These are phyloP conservation scores for Claviceps quebecensis DNA, from an alignment of 2,329 filamentous ascomycete species.

Conservation along the genomic window DNA sequence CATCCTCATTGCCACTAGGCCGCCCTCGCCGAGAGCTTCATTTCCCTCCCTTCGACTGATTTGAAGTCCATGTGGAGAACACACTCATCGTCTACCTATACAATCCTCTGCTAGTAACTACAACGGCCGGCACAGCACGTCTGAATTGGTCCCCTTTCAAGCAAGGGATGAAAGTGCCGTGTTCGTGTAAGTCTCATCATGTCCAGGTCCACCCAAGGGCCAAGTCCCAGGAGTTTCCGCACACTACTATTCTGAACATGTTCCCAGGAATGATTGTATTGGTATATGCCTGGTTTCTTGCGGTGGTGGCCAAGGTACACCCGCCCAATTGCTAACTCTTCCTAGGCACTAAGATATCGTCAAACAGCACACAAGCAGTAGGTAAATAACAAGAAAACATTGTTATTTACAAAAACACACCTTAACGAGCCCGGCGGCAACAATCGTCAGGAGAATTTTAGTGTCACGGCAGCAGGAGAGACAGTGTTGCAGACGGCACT, in stretches of 20 bases:
- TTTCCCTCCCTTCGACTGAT: conserved; percentile 12
- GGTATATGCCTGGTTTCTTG: neutral
- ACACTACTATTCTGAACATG: neutral
- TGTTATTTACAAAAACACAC: neutral
- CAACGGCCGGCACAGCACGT: neutral
- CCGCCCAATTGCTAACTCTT: conserved; percentile 6
- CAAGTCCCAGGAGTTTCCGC: neutral
- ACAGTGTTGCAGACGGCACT: conserved; percentile 6
- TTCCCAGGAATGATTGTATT: neutral
- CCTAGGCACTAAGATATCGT: conserved; percentile 3
- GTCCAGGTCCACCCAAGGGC: neutral
- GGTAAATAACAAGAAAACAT: neutral
- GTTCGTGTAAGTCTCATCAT: neutral
- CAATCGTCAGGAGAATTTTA: neutral
- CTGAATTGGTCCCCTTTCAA: neutral
- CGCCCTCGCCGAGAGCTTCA: conserved; percentile 10
- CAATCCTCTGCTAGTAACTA: neutral
- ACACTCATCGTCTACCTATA: neutral
- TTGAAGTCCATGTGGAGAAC: conserved; percentile 10
- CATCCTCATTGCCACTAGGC: neutral
- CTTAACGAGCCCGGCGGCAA: neutral
- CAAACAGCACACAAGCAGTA: neutral
- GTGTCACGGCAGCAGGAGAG: conserved; percentile 2
- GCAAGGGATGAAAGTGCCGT: neutral
- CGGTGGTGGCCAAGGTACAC: conserved; percentile 3